Evolutionary conservation across 768 basidiomycete genomes (phyloP), one percentile per base, ranked within the genome.

Genomic region (Tulasnella sp.): DNA sequence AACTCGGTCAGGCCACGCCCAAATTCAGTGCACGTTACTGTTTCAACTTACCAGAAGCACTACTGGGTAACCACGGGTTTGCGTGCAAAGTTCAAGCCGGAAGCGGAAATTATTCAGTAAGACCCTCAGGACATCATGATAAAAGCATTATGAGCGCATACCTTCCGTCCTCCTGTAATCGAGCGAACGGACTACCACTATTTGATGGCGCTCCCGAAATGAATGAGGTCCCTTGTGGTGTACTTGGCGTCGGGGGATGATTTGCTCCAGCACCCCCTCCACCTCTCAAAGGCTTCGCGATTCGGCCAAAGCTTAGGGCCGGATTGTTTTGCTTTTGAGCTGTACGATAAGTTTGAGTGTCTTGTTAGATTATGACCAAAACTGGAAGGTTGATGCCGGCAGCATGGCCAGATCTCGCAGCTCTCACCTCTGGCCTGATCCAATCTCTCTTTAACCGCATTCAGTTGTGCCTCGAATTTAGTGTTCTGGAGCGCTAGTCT

Each of bases 251-350:
- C 13, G 40, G 53, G 40, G 53, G 53, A 47, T 70, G 65, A 51
- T 73, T 60, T 37, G 67, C 60, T 32, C 68, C 59, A 42, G 67
- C 57, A 7, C 90, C 90, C 37, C 93, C 92, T 19, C 89, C 90
- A 12, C 93, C 95, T 58, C 93, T 76, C 50, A 99, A 70, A 24
- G 95, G 95, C 68, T 98, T 98, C 29, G 93, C 93, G 56, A 99
- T 96, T 34, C 93, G 78, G 37, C 92, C 91, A 67, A 92, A 90
- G 65, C 73, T 83, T 60, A 93, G 73, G 37, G 81, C 78, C 15
- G 77, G 34, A 37, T 39, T 56, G 6, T 10, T 37, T 32, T 45
- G 55, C 67, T 86, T 86, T 77, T 86, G 82, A 12, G 88, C 88
- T 81, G 62, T 57, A 62, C 53, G 59, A 44, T 50, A 27, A 33